phyloP scores from a whole-genome alignment of 2,329 filamentous ascomycete species.

The Phyllosticta capitalensis region DNA sequence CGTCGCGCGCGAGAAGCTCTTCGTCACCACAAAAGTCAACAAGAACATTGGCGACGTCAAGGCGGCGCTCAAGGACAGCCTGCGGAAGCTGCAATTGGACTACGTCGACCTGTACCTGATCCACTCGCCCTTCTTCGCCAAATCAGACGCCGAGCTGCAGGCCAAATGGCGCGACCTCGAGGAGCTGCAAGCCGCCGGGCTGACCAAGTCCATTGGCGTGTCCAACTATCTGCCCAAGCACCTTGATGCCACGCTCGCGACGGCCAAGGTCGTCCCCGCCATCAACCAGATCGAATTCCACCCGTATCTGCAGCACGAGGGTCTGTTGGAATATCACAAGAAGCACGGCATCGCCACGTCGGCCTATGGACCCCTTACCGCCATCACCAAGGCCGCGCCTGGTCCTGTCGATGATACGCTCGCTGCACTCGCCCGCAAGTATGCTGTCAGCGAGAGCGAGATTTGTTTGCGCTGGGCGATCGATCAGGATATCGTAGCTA shows the following conservation, averaged over 20 bases:
- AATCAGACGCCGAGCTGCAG: conserved; percentile 46
- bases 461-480: conserved; percentile 51
- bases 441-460: conserved; percentile 48
- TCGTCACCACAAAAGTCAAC: conserved; percentile 47
- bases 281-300: conserved; percentile 63
- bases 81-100: conserved; percentile 51
- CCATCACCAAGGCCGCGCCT: conserved; percentile 44
- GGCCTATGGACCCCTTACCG: conserved; percentile 39
- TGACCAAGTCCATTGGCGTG: conserved; percentile 53
- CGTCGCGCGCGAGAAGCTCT: conserved; percentile 38
- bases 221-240: conserved; percentile 49
- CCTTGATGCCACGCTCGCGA: conserved; percentile 44
- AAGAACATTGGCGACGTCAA: conserved; percentile 46
- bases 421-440: conserved; percentile 47
- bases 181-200: conserved; percentile 44
- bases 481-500: conserved; percentile 48
- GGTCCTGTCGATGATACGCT: conserved; percentile 48
- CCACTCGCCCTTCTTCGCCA: conserved; percentile 50
- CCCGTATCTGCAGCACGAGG: conserved; percentile 54
- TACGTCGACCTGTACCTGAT: conserved; percentile 59
- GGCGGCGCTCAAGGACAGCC: conserved; percentile 43
- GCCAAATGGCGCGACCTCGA: conserved; percentile 53
- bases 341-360: conserved; percentile 38
- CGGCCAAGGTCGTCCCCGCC: conserved; percentile 47
- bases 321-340: conserved; percentile 46